A percentile compares a stretch with the other conserved stretches of the same genome.
Evolutionary conservation across 257 asterid genomes (phyloP).

Genomic region (Solanum bukasovii): DNA sequence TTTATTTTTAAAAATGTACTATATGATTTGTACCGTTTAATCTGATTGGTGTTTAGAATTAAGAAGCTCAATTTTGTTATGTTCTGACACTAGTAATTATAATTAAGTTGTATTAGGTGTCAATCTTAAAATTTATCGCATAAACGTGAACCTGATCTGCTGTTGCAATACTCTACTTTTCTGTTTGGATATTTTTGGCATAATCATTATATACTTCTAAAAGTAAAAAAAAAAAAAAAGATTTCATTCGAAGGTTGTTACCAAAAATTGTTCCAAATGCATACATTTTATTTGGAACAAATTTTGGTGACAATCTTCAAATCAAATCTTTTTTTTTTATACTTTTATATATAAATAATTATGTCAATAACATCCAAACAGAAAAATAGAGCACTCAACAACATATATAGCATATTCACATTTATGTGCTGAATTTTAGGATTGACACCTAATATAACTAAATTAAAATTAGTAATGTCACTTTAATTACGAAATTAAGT

Average conservation of each 20-base stretch:
- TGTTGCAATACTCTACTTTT: background rate
- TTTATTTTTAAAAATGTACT: too few species aligned
- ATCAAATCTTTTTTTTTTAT: background rate
- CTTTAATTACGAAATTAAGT: background rate
- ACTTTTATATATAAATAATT: background rate
- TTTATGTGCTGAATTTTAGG: background rate
- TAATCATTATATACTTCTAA: background rate
- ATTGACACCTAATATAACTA: background rate
- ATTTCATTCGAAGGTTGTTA: too few species aligned
- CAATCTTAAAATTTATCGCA: background rate
- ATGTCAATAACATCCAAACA: background rate
- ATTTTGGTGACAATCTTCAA: background rate
- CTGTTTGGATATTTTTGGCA: background rate
- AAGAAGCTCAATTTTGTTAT: background rate
- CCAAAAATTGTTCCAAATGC: too few species aligned
- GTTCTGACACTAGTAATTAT: background rate
- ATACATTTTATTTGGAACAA: background rate
- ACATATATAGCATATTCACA: background rate
- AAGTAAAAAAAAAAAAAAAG: too few species aligned
- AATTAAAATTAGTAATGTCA: background rate
- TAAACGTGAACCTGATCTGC: background rate
- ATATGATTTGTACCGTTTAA: too few species aligned
- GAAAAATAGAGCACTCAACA: background rate
- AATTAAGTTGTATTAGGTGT: background rate
- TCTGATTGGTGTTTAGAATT: background rate